Conservation (phyloP, 768 basidiomycete species). For the Leucocoprinus sp. region DNA sequence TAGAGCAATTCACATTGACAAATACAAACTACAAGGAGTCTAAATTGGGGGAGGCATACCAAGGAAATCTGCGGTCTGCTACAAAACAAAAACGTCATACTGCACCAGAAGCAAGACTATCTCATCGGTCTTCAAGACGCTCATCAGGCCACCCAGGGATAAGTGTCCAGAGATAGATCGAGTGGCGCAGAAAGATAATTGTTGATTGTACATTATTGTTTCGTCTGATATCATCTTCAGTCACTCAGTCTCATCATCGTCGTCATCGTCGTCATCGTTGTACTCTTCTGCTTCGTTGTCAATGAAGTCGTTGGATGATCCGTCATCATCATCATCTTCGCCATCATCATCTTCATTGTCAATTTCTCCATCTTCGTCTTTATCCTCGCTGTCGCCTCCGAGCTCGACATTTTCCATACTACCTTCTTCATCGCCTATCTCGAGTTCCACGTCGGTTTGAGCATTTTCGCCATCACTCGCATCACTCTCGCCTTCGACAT, state of each 20-base stretch:
- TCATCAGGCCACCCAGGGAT: not conserved
- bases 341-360: conserved; percentile 37
- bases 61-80: not conserved
- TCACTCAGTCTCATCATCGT: conserved; percentile 36
- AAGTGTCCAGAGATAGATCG: not conserved
- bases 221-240: not conserved
- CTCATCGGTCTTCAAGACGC: conserved; percentile 1
- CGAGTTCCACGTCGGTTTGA: conserved; percentile 52
- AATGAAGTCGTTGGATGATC: conserved; percentile 40
- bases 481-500: conserved; percentile 78
- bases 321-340: conserved; percentile 31
- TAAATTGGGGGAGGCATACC: not conserved
- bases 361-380: conserved; percentile 37
- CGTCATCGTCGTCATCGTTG: conserved; percentile 41
- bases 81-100: not conserved
- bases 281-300: conserved; percentile 59
- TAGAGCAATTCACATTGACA: too few species aligned
- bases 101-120: not conserved
- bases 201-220: not conserved
- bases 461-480: conserved; percentile 45
- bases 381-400: conserved; percentile 52
- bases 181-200: not conserved
- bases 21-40: not conserved
- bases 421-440: conserved; percentile 59
- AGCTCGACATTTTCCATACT: conserved; percentile 76